A percentile compares a stretch with the other conserved stretches of the same genome.
phyloP scores from a whole-genome alignment of 2,329 filamentous ascomycete genomes.

The Colletotrichum coccodes region DNA sequence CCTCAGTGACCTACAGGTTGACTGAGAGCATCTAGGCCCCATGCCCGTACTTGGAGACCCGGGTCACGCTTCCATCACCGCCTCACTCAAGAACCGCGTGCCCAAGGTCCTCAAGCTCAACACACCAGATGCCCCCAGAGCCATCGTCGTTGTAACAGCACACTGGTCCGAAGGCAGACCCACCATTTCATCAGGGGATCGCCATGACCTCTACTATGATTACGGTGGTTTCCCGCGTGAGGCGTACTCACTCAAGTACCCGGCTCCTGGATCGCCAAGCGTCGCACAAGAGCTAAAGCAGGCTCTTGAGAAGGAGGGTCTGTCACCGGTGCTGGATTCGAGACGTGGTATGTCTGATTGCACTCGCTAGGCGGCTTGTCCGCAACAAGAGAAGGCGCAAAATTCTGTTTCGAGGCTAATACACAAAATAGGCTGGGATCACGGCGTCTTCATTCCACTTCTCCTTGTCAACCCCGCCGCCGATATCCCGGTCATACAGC shows the following conservation, averaged over 20 bases:
- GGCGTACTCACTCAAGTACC: constrained; percentile 64
- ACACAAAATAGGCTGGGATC: constrained; percentile 59
- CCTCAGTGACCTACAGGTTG: background rate
- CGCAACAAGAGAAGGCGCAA: background rate
- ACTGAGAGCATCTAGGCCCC: constrained; percentile 51
- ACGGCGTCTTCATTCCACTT: constrained; percentile 70
- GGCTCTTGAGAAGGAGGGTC: constrained; percentile 57
- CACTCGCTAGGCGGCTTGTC: constrained; percentile 31
- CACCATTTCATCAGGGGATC: constrained; percentile 59
- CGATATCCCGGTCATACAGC: constrained; percentile 64
- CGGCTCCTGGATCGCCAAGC: constrained; percentile 64
- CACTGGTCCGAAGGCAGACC: constrained; percentile 64
- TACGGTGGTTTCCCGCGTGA: constrained; percentile 69
- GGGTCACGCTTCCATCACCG: constrained; percentile 57
- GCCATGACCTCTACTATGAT: constrained; percentile 64
- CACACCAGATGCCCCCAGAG: constrained; percentile 58
- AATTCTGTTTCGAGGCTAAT: background rate
- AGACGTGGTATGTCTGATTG: constrained; percentile 40
- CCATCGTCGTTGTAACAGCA: constrained; percentile 67
- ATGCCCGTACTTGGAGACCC: constrained; percentile 68
- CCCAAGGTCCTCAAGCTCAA: constrained; percentile 65
- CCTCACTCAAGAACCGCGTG: constrained; percentile 62
- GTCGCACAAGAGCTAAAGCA: constrained; percentile 59
- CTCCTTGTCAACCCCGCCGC: constrained; percentile 63
- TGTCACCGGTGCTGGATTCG: constrained; percentile 50